Base-by-base conservation (phyloP, 2,329 filamentous ascomycete genomes). In the Raffaelea ambrosiae region DNA sequence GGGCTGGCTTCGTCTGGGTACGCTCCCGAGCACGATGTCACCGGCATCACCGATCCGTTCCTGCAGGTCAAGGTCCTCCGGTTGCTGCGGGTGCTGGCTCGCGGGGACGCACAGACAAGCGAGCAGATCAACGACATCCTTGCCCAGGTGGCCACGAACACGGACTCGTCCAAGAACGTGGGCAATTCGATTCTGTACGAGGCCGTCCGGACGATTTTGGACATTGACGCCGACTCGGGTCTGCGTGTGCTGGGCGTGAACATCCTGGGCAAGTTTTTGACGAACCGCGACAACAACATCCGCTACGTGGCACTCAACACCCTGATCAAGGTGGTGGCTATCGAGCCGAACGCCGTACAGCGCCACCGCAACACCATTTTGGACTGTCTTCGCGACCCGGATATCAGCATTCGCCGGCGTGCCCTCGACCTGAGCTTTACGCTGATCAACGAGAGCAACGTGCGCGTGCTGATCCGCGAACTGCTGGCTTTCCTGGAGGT, bases 281-380 rank as follows among this genome's bases (percentile, higher is more conserved):
- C 90, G n/a, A 98, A 98, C 71, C 84, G 91, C 58, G 93, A 98
- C 68, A 98, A 98, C 74, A 98, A 98, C 63, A 98, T 98, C 59
- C 85, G 93, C 65, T 98, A 98, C 61, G 93, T 98, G 45, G 93
- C 93, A 18, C 74, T 98, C 45, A 98, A 98, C 67, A 98, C 93
- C 0, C 73, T 98, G 44, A 94, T 96, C 69, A 97, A 96, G 67
- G 93, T 98, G 18, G 93, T 98, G 42, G 93, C 93, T 4, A 90
- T 98, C 43, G 93, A 98, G 64, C 93, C 93, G 14, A 97, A 97
- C 63, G 93, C 93, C 3, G 93, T 98, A 2, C 93, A 98, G 65
- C 78, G 93, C 62, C 93, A 98, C 66, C 82, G 94, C 48, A 98
- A 97, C 69, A 98, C 93, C 1, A 97, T 98, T 53, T 71, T 98